phyloP scores from a whole-genome alignment of 345 rosid genomes.

The Syzygium oleosum region DNA sequence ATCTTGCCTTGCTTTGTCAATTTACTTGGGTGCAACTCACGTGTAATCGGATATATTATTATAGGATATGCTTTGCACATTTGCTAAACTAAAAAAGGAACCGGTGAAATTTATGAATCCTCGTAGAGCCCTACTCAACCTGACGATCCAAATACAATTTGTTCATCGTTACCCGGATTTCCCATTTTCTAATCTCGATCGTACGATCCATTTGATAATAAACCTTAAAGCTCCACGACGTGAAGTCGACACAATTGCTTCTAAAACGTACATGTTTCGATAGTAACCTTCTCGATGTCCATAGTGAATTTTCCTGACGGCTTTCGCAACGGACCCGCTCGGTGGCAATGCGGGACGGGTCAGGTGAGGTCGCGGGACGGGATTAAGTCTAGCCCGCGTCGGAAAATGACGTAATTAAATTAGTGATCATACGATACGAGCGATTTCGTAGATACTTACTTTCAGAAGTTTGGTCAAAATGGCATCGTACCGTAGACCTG shows the following conservation, averaged over 20 bases:
- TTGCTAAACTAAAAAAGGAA: neutral
- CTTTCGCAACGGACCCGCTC: neutral
- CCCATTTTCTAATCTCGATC: neutral
- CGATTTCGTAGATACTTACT: neutral
- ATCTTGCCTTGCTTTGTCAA: neutral
- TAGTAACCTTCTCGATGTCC: neutral
- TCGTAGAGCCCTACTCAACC: rapidly evolving
- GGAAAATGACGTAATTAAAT: neutral
- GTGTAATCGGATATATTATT: neutral
- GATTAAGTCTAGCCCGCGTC: neutral
- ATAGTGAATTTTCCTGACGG: neutral
- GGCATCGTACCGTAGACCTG: neutral
- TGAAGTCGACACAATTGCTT: rapidly evolving
- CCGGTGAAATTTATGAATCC: neutral
- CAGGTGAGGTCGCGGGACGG: neutral
- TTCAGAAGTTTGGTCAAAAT: neutral
- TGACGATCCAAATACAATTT: neutral
- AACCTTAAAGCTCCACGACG: neutral
- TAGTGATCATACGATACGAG: neutral
- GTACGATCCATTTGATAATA: neutral
- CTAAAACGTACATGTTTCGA: neutral
- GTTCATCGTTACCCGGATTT: neutral
- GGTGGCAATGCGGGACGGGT: neutral
- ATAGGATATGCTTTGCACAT: neutral
- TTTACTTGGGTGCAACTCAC: neutral